phyloP scores from a whole-genome alignment of 257 asterid species.

The Nicotiana benthamiana region DNA sequence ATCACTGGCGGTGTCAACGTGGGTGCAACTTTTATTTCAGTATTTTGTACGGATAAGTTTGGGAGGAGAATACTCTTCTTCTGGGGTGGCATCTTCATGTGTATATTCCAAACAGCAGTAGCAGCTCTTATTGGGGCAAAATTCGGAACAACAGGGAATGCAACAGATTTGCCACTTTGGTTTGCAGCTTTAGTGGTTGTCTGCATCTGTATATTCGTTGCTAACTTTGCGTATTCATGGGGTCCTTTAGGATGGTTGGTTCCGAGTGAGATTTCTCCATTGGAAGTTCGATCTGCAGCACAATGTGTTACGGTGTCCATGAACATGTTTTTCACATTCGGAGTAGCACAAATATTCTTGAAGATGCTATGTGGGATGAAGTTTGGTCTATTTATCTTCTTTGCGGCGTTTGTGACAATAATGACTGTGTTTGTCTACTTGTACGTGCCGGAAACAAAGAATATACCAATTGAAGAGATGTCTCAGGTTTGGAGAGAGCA shows the following conservation, averaged over 20 bases:
- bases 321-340: constrained; percentile 27
- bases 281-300: constrained; percentile 5
- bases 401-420: neutral
- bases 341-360: constrained; percentile 12
- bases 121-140: constrained; percentile 13
- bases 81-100: constrained; percentile 23
- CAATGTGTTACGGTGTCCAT: neutral
- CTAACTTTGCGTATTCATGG: constrained; percentile 34
- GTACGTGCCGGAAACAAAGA: constrained; percentile 17
- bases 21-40: constrained; percentile 9
- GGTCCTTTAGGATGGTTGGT: constrained; percentile 32
- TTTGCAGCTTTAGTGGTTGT: constrained; percentile 4
- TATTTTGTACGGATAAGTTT: neutral
- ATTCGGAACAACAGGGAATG: constrained; percentile 15
- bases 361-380: constrained; percentile 20
- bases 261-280: constrained; percentile 23
- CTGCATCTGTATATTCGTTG: constrained; percentile 17
- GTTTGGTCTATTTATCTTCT: constrained; percentile 24
- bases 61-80: constrained; percentile 13
- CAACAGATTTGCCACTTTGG: neutral
- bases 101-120: constrained; percentile 16
- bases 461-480: constrained; percentile 22
- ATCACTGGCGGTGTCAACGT: constrained; percentile 11
- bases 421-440: constrained; percentile 20
- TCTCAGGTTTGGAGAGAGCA: neutral